A percentile compares a stretch with the other conserved stretches of the same genome.
Evolutionary conservation across 2,329 filamentous ascomycete species (phyloP).

Genomic region (Claviceps arundinis): DNA sequence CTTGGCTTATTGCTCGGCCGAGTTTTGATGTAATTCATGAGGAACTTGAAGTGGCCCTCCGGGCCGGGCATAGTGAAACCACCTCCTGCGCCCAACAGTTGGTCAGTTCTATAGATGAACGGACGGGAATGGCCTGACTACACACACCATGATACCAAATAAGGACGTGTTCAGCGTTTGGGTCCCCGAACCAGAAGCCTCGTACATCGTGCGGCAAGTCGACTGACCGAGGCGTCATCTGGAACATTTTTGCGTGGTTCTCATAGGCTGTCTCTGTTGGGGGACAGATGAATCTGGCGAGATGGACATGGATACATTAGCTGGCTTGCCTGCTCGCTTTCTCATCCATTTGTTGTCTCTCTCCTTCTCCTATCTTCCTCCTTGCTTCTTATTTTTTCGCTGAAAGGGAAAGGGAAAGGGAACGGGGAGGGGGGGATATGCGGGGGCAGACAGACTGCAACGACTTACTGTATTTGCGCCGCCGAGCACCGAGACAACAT

Average conservation of each 20-base stretch:
- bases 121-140: not conserved
- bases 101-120: not conserved
- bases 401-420: no score
- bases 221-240: slow-evolving; percentile 4
- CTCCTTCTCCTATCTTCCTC: no score
- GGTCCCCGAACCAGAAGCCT: slow-evolving; percentile 11
- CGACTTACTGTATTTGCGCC: slow-evolving; percentile 9
- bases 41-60: slow-evolving; percentile 9
- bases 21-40: slow-evolving; percentile 6
- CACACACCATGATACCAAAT: slow-evolving; percentile 12
- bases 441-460: no score
- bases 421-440: no score
- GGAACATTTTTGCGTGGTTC: slow-evolving; percentile 4
- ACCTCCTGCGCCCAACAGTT: slow-evolving; percentile 5
- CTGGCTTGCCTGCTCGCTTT: not conserved
- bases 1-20: slow-evolving; percentile 3
- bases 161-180: slow-evolving; percentile 8
- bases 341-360: no score
- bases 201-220: slow-evolving; percentile 8
- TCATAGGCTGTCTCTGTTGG: slow-evolving; percentile 7
- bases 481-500: slow-evolving; percentile 6
- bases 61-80: slow-evolving; percentile 10
- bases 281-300: slow-evolving; percentile 8
- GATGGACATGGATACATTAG: not conserved
- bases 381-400: not conserved